Percentiles rank a stretch among this genome's conserved stretches.
Conservation (phyloP, 2,329 filamentous ascomycete species). For the Stromatinia cepivora region DNA sequence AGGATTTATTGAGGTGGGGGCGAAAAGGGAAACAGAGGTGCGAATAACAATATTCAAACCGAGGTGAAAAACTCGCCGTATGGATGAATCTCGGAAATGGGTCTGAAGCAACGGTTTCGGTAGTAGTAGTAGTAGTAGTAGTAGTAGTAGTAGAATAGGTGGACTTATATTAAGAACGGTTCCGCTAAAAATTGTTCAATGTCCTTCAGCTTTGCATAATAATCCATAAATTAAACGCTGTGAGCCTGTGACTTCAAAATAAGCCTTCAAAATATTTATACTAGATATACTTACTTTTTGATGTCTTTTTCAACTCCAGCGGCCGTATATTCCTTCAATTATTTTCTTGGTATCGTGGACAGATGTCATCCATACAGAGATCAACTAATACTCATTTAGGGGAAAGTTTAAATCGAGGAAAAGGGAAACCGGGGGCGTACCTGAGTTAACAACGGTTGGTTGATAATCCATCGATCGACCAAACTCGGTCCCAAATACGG, state of each 20-base stretch:
- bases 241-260: no score
- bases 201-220: no score
- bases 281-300: background rate
- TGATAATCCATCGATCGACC: background rate
- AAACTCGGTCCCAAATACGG: background rate
- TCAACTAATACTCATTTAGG: background rate
- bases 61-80: no score
- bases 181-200: no score
- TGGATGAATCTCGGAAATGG: slow-evolving; percentile 10
- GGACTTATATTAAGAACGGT: no score
- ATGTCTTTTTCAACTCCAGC: background rate
- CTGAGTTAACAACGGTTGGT: background rate
- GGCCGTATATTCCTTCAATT: background rate
- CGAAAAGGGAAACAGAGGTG: no score
- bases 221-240: no score
- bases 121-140: no score
- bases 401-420: background rate
- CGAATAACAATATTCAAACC: no score
- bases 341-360: background rate
- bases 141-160: no score
- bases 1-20: no score
- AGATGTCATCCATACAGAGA: background rate
- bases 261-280: background rate
- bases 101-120: background rate
- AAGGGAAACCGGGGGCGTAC: background rate